A percentile compares a stretch with the other conserved stretches of the same genome.
Conservation (phyloP, 495 filamentous ascomycete species). For the Penicillium bovifimosum region DNA sequence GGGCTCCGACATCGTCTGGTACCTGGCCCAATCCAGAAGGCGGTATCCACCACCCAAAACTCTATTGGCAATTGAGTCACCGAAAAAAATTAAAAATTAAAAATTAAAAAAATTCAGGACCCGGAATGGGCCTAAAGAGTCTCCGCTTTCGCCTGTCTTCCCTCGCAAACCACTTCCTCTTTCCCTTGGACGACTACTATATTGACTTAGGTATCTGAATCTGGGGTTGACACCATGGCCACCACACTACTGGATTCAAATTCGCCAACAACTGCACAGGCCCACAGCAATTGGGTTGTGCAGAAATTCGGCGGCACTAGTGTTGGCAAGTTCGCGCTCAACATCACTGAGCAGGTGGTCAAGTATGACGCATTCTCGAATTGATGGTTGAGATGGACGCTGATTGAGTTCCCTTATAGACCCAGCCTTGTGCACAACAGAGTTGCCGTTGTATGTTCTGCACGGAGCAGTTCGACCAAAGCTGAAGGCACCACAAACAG, state of each 20-base stretch:
- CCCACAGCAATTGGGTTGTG: conserved; percentile 59
- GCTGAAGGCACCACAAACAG: conserved; percentile 89
- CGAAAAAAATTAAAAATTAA: too few relatives aligned
- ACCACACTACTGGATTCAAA: conserved; percentile 14
- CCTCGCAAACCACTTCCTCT: not conserved
- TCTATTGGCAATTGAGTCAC: conserved; percentile 5
- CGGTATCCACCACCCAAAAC: not conserved
- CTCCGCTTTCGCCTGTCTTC: conserved; percentile 8
- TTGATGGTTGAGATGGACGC: not conserved
- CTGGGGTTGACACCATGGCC: conserved; percentile 17
- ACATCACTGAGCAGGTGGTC: conserved; percentile 72
- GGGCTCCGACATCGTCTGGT: conserved; percentile 8
- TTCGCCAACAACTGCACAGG: not conserved
- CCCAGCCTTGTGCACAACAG: conserved; percentile 58
- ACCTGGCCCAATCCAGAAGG: not conserved
- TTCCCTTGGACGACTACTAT: not conserved
- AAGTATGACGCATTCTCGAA: conserved; percentile 42
- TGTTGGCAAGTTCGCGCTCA: conserved; percentile 59
- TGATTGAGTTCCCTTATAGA: conserved; percentile 38
- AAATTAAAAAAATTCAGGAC: not conserved
- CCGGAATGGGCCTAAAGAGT: not conserved
- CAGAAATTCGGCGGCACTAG: conserved; percentile 84
- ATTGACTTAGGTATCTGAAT: not conserved
- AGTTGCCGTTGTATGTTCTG: conserved; percentile 89
- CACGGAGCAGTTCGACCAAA: conserved; percentile 84